Base-by-base conservation (phyloP, 2,329 filamentous ascomycete species). In the Penicillium polonicum region DNA sequence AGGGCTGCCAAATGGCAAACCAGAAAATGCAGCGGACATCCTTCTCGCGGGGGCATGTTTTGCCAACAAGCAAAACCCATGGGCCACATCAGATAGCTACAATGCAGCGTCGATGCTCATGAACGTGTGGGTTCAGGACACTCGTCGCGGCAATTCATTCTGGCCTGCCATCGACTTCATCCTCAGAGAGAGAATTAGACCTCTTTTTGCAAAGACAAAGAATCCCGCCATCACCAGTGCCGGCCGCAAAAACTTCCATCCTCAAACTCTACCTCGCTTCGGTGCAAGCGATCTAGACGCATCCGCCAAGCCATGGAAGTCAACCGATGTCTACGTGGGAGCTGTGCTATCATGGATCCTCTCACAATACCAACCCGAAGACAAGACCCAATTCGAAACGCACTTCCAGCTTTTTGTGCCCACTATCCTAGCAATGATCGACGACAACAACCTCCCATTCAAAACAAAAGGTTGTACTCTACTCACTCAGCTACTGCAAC, bases 321-420 rank as follows among this genome's bases (percentile, higher is more conserved):
- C 65, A 17, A 64, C 62, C 2, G 64, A 74, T 59, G 64, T 75
- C 29, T 75, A 75, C 60, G 64, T 71, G 38, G 68, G 71, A 5
- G 70, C 73, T 1, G 69, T 75, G 1, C 61, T 76, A 5, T 65
- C 65, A 15, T 76, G 76, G 72, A 66, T 74, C 31, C 54, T 76
- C 35, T 59, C 62, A 3, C 72, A 71, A 52, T 77, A 77, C 60
- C 64, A 74, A 73, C 27, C 68, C 3, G 61, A 60, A 3, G 66
- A 73, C 41, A 60, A 64, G 33, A 41, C 49, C 15, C 57, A 66
- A 39, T 65, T 80, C n/a, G 78, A 79, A 64, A 60, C 65, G 17
- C 76, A 79, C 23, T 78, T 79, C 58, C 73, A 75, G 3, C 70
- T 79, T n/a, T 70, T 79, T 17, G 69, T 79, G 2, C 78, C 78